Evolutionary conservation across 1,284 basidiomycete species (phyloP).

Genomic region (Amylostereum areolatum): DNA sequence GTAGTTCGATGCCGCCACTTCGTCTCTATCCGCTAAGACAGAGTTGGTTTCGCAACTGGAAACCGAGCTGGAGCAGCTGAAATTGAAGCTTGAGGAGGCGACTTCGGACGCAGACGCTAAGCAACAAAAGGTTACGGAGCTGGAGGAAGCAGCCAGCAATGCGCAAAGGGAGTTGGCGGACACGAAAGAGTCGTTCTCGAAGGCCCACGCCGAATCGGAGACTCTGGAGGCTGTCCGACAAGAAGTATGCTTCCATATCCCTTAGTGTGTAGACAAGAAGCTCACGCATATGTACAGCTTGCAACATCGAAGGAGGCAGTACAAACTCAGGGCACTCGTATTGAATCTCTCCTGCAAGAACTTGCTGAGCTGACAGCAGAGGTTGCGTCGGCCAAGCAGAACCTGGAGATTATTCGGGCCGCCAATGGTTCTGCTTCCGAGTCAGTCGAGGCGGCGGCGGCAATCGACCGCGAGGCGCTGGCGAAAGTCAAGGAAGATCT

Average conservation of each 20-base stretch:
- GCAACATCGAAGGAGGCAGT: constrained; percentile 37
- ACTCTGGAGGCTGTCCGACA: constrained; percentile 35
- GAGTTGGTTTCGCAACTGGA: constrained; percentile 45
- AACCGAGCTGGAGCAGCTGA: constrained; percentile 41
- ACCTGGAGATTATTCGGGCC: constrained; percentile 43
- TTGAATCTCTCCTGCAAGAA: constrained; percentile 45
- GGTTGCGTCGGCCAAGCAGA: constrained; percentile 43
- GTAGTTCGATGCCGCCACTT: constrained; percentile 54
- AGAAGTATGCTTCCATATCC: constrained; percentile 37
- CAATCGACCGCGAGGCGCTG: constrained; percentile 57
- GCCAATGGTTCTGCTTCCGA: constrained; percentile 38
- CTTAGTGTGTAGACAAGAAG: constrained; percentile 3
- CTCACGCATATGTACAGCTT: constrained; percentile 34
- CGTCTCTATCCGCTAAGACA: constrained; percentile 46
- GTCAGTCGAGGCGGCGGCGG: constrained; percentile 41
- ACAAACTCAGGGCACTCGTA: constrained; percentile 35
- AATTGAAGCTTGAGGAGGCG: constrained; percentile 43
- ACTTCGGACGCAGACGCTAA: constrained; percentile 44
- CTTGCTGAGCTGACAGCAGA: constrained; percentile 46
- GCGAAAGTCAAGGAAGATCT: constrained; percentile 60
- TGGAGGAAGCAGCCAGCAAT: constrained; percentile 42
- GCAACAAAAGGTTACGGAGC: constrained; percentile 32
- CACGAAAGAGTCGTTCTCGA: constrained; percentile 35
- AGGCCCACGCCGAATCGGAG: constrained; percentile 34
- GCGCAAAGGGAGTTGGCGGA: constrained; percentile 44